Evolutionary conservation across 2,329 filamentous ascomycete genomes (phyloP).

Genomic region (Apiospora pterosperma): DNA sequence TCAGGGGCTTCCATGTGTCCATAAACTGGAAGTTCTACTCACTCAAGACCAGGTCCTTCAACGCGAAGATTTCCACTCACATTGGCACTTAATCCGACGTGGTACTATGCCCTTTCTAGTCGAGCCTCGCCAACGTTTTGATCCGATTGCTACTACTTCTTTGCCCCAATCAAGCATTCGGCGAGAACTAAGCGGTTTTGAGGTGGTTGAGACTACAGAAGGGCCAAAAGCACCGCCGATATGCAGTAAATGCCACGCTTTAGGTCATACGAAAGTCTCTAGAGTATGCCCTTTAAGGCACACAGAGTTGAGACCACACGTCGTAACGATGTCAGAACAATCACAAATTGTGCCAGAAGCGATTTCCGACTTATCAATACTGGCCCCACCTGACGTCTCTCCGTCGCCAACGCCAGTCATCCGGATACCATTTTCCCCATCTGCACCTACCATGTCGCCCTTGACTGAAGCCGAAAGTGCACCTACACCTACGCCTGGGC

Average conservation of each 20-base stretch:
- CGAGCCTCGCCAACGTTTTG: conserved; percentile 10
- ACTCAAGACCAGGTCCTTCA: conserved; percentile 9
- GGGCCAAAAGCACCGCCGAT: conserved; percentile 5
- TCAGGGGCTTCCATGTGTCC: conserved; percentile 8
- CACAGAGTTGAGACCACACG: conserved; percentile 2
- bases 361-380: neutral
- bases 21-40: conserved; percentile 9
- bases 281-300: conserved; percentile 11
- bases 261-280: conserved; percentile 11
- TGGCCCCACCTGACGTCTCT: neutral
- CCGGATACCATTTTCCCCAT: no score
- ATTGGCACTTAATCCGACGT: conserved; percentile 13
- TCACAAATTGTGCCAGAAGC: neutral
- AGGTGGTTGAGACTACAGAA: conserved; percentile 10
- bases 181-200: conserved; percentile 12
- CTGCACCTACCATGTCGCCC: no score
- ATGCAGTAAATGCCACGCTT: conserved; percentile 13
- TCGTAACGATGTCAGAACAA: neutral
- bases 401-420: no score
- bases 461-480: no score
- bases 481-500: no score
- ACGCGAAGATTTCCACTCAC: conserved; percentile 12
- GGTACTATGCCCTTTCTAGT: conserved; percentile 9
- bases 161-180: conserved; percentile 11
- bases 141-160: conserved; percentile 4